Base-by-base conservation (phyloP, 352 stramenopile species). In the Pythium aristosporum region DNA sequence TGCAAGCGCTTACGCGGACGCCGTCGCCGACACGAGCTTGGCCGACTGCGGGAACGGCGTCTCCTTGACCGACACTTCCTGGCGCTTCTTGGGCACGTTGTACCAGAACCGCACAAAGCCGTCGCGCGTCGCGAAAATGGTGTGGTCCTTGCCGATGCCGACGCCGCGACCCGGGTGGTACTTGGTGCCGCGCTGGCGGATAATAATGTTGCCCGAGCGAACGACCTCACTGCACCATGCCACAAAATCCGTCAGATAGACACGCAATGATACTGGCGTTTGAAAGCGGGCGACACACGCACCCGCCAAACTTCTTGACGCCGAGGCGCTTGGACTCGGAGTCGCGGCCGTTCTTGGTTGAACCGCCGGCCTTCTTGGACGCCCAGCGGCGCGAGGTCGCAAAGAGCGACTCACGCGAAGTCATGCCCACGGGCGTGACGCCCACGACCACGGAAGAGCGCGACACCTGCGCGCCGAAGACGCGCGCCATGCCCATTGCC, bases 291-390 rank as follows among this genome's bases (percentile, higher is more conserved):
- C 8, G 34, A 30, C 25, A 2, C 20, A 69, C 75, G 67, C 62
- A 94, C 82, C 91, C 94, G 63, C 93, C 94, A 72, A 96, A 98
- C 55, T 98, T 96, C 79, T 99, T 99, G 66, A 99, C 87, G 59
- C 97, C 97, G 44, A 99, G 82, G 54, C 97, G 88, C 78, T 98
- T 97, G 42, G 96, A 98, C 68, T 95, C 82, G 16, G 96, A 99
- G 75, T 99, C 96, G 55, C 97, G 85, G 21, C 97, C 97, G 76
- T 99, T 99, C 71, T 96, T 98, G n/a, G 92, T 97, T 6, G 92
- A 98, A 43, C 97, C 97, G 34, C 95, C 96, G 5, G 96, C 92
- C 73, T 99, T 99, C 80, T 99, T 99, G 18, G 85, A 96, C 15
- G 97, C 97, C 79, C 80, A 92, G 25, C 84, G 83, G 32, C 76